Base-by-base conservation (phyloP, 1,284 basidiomycete genomes). In the Cryptococcus wingfieldii region DNA sequence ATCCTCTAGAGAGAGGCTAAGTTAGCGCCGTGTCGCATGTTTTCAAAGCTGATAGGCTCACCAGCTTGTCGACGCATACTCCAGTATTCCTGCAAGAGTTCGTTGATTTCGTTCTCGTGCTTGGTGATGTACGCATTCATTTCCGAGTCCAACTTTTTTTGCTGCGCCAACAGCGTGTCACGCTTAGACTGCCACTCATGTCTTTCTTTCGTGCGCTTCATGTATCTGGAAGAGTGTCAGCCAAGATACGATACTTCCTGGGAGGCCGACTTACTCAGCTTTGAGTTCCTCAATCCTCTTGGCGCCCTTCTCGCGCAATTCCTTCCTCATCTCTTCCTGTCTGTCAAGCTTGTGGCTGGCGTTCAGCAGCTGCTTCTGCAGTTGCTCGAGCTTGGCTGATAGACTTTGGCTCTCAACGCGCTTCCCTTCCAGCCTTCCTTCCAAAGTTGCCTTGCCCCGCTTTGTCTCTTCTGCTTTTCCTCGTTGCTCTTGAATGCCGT, bases 81-180 rank as follows among this genome's bases (percentile, higher is more conserved):
- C 86, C 86, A 89, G 68, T 91, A 91, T 68, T 89, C 87, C 16
- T 82, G 77, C 43, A 91, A 77, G n/a, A 92, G 79, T 53, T 86
- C 85, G 65, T 85, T 85, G 23, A 92, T 77, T 70, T 90, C 88
- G 4, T 73, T 75, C 71, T 90, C 87, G 64, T 85, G 88, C 58
- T 80, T 80, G 67, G 82, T 83, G 53, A 89, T 74, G 66, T 89
- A 88, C 46, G 86, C 86, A 5, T 81, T 78, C 82, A 88, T 89
- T 85, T 90, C 66, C 27, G 43, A 57, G 45, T 72, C 66, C 18
- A 74, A 47, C 50, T 59, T 63, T 50, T 65, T 67, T 45, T 67
- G 60, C 56, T 75, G 62, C 10, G 62, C 57, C 12, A 62, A 9
- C 5, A 73, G 51, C 10, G 53, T 51, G 44, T 73, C 69, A 25